Evolutionary conservation across 2,329 filamentous ascomycete genomes (phyloP), one percentile per base, ranked within the genome.

Genomic region (Pseudovirgaria hyperparasitica): DNA sequence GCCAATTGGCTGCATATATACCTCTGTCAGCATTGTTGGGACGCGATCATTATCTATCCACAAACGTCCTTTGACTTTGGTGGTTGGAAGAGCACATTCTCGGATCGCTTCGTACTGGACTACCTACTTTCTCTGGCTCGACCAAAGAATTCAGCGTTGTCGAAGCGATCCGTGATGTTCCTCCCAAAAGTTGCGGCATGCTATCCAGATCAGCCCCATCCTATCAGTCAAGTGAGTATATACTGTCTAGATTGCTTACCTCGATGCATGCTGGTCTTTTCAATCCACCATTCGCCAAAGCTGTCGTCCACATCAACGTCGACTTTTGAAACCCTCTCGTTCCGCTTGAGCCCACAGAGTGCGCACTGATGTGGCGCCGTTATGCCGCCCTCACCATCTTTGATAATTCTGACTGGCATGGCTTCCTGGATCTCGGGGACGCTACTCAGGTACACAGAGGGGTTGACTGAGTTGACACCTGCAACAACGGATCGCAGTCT

Each of bases 281-380:
- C 85, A 22, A 79, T 64, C 87, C 87, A 96, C 82, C 85, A 96
- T 58, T 96, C 87, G 9, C 84, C 85, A 61, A 94, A 94, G 50
- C 80, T 85, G 52, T 96, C 87, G 42, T 87, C 76, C 6, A 92
- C 72, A 15, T 76, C 66, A 27, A 75, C 60, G 44, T 92, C 85
- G 18, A 90, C 69, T 45, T 76, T 82, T 12, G 60, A 53, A 8
- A 94, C 64, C 26, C 87, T 68, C 57, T 96, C 87, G 21, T 93
- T 84, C 37, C 87, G 65, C 57, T 82, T 90, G 37, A 96, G 55
- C 0, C 87, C 87, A 52, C 87, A 96, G 17, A 96, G 60, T 26
- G 86, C 69, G 55, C 87, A 96, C 1, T 76, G 62, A 51, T 81
- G 78, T 0, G 73, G 62, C 4, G 82, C 79, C 13, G 73, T 79